These are phyloP conservation scores for Colletotrichum liriopes DNA, from an alignment of 2,329 filamentous ascomycete species.

Conservation along the genomic window DNA sequence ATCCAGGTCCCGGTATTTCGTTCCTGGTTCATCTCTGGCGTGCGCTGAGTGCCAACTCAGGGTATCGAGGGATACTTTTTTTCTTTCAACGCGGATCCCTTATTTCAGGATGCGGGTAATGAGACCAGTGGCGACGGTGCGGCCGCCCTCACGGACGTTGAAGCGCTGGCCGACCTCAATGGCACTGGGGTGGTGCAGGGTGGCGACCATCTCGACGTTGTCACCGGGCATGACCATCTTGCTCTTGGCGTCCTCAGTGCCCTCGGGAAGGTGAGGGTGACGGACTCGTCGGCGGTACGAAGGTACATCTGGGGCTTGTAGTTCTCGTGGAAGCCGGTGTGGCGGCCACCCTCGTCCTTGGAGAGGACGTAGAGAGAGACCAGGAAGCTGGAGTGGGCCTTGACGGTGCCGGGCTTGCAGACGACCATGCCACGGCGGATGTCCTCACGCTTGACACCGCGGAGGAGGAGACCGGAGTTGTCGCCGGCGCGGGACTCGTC, in stretches of 20 bases:
- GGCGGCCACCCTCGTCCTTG: conserved; percentile 98
- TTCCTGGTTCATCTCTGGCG: conserved; percentile 22
- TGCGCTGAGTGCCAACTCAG: conserved; percentile 38
- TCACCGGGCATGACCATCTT: conserved; percentile 98
- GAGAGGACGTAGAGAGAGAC: conserved; percentile 96
- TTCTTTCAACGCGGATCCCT: conserved; percentile 45
- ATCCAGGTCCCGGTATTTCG: conserved; percentile 17
- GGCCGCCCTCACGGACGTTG: conserved; percentile 97
- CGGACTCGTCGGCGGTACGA: conserved; percentile 88
- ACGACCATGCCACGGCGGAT: conserved; percentile 96
- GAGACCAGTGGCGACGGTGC: conserved; percentile 88
- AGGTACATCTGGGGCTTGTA: conserved; percentile 98
- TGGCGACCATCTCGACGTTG: conserved; percentile 97
- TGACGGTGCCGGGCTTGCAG: conserved; percentile 85
- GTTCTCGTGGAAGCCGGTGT: conserved; percentile 95
- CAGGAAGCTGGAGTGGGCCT: conserved; percentile 92
- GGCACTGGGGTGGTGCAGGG: conserved; percentile 87
- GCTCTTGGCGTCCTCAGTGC: conserved; percentile 77
- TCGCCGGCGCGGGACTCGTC: conserved; percentile 96
- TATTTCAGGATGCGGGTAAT: conserved; percentile 81
- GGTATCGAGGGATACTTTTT: conserved; percentile 15
- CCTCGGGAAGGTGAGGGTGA: conserved; percentile 88
- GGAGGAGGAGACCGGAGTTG: conserved; percentile 97
- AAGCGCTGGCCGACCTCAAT: conserved; percentile 94
- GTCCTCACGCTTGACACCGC: conserved; percentile 96